phyloP scores from a whole-genome alignment of 1,139 yeast species.

The Yarrowia galli region DNA sequence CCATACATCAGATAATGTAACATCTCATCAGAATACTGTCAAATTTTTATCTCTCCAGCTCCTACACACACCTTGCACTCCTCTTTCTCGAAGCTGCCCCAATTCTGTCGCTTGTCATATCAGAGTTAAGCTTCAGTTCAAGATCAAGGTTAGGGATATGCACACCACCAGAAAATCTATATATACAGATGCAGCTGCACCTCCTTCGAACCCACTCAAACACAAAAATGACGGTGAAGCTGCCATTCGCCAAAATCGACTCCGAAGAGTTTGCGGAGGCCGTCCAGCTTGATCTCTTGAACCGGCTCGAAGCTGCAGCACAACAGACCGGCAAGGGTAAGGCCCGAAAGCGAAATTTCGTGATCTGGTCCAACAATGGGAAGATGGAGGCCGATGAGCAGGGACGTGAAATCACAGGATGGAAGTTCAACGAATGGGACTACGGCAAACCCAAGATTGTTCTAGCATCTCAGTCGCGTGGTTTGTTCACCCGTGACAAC shows the following conservation, averaged over 20 bases:
- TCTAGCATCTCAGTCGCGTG: constrained; percentile 82
- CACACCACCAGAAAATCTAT: constrained; percentile 26
- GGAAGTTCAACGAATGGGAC: constrained; percentile 94
- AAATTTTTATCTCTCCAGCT: no score
- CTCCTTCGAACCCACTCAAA: background rate
- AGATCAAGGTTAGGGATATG: constrained; percentile 33
- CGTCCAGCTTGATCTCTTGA: constrained; percentile 6
- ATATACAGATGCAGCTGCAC: background rate
- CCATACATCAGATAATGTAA: no score
- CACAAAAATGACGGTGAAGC: constrained; percentile 4
- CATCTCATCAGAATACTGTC: no score
- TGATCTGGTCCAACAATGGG: constrained; percentile 47
- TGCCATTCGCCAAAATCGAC: constrained; percentile 30
- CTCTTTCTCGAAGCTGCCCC: no score
- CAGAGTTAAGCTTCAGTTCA: background rate
- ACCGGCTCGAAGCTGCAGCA: constrained; percentile 16
- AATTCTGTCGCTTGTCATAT: background rate
- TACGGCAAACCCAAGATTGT: constrained; percentile 63
- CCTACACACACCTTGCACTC: no score
- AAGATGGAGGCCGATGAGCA: constrained; percentile 35
- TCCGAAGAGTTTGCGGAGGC: constrained; percentile 41
- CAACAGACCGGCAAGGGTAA: constrained; percentile 42
- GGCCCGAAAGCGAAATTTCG: constrained; percentile 44
- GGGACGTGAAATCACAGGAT: constrained; percentile 50
- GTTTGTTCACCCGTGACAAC: constrained; percentile 70